Evolutionary conservation across 805 yeast species (phyloP).

Genomic region (Yamadazyma kitorensis): DNA sequence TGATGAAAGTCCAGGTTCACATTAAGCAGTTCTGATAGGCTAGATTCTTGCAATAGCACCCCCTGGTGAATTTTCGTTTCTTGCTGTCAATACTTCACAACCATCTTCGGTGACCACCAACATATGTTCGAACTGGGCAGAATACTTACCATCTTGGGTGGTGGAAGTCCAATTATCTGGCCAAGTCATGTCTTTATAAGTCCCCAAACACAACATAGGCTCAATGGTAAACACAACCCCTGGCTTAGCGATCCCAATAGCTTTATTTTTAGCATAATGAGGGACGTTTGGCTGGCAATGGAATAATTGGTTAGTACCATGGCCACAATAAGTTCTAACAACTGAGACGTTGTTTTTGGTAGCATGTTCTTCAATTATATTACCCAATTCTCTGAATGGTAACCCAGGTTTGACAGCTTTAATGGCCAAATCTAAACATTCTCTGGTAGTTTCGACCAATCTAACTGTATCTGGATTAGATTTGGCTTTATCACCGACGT

Average conservation of each 20-base stretch:
- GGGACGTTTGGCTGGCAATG: constrained; percentile 93
- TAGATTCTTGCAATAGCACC: constrained; percentile 71
- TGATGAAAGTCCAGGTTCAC: no score
- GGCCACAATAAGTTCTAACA: constrained; percentile 89
- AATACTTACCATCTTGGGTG: constrained; percentile 83
- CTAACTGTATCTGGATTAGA: constrained; percentile 80
- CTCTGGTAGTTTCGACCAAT: constrained; percentile 85
- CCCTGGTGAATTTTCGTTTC: constrained; percentile 82
- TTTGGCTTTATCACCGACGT: constrained; percentile 86
- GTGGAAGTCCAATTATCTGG: constrained; percentile 97
- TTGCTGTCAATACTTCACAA: constrained; percentile 82
- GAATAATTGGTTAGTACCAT: constrained; percentile 83
- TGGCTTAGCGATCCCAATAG: constrained; percentile 89
- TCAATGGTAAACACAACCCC: constrained; percentile 97
- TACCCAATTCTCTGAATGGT: constrained; percentile 83
- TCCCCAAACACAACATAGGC: constrained; percentile 92
- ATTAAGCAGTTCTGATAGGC: no score
- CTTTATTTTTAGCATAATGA: constrained; percentile 91
- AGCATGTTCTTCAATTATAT: constrained; percentile 85
- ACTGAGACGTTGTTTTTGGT: constrained; percentile 75
- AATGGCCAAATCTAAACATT: constrained; percentile 81
- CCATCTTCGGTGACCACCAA: constrained; percentile 91
- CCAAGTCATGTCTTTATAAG: constrained; percentile 81
- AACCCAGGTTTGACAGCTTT: constrained; percentile 86
- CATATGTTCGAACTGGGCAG: constrained; percentile 97